Evolutionary conservation across 2,329 filamentous ascomycete species (phyloP).

Genomic region (Penicillium olsonii): DNA sequence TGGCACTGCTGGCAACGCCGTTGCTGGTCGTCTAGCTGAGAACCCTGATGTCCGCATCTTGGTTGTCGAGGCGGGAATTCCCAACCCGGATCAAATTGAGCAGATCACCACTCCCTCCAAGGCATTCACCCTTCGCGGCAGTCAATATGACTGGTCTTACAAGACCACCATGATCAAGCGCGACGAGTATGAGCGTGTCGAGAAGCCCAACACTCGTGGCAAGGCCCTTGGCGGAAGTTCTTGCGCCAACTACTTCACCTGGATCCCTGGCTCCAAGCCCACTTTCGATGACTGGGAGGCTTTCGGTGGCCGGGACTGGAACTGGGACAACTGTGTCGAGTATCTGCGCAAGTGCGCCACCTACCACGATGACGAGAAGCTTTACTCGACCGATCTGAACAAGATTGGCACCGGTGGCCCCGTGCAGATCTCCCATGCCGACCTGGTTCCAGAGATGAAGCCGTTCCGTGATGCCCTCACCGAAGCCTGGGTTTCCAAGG

Average conservation of each 20-base stretch:
- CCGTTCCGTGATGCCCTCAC: conserved; percentile 47
- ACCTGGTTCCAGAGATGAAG: conserved; percentile 54
- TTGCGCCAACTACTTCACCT: conserved; percentile 64
- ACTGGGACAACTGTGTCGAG: conserved; percentile 51
- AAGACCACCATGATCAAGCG: conserved; percentile 62
- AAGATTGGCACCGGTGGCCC: conserved; percentile 56
- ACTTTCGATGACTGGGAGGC: conserved; percentile 56
- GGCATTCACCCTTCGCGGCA: conserved; percentile 57
- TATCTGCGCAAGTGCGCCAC: conserved; percentile 57
- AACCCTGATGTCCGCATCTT: conserved; percentile 44
- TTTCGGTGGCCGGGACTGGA: conserved; percentile 54
- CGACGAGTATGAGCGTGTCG: conserved; percentile 59
- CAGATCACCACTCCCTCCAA: conserved; percentile 58
- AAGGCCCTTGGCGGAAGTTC: conserved; percentile 62
- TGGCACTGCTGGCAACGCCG: conserved; percentile 51
- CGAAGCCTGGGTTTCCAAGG: conserved; percentile 57
- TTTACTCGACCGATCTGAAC: conserved; percentile 47
- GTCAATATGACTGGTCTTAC: conserved; percentile 62
- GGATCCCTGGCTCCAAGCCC: conserved; percentile 58
- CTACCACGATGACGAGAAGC: conserved; percentile 57
- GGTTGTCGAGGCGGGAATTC: conserved; percentile 28
- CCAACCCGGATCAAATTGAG: conserved; percentile 51
- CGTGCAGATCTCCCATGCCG: conserved; percentile 55
- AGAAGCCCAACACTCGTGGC: conserved; percentile 64
- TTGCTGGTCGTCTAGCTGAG: conserved; percentile 55